A percentile compares a stretch with the other conserved stretches of the same genome.
Evolutionary conservation across 2,329 filamentous ascomycete species (phyloP).

Genomic region (Calonectria pauciramosa): DNA sequence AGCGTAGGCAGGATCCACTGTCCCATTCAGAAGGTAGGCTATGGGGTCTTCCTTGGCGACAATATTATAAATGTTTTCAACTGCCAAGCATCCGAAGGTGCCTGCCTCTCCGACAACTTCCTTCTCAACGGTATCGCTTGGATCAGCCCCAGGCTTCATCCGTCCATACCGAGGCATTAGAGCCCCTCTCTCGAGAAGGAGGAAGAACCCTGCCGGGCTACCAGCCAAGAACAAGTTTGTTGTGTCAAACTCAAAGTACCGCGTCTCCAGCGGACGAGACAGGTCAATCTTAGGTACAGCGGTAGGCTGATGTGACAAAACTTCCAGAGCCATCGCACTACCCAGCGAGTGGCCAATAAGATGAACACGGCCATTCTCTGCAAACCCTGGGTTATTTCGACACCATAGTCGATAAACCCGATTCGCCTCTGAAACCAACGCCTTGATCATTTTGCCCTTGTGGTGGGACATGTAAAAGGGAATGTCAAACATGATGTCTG

Average conservation of each 20-base stretch:
- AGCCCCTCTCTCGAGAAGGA: slow-evolving; percentile 81
- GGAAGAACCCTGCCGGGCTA: slow-evolving; percentile 92
- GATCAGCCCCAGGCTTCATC: slow-evolving; percentile 80
- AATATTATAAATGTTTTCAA: slow-evolving; percentile 97
- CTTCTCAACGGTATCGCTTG: slow-evolving; percentile 67
- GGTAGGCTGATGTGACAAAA: slow-evolving; percentile 91
- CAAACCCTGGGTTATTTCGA: slow-evolving; percentile 89
- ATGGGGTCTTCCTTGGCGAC: slow-evolving; percentile 81
- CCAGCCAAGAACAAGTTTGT: slow-evolving; percentile 90
- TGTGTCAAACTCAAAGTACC: slow-evolving; percentile 91
- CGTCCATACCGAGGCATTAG: slow-evolving; percentile 83
- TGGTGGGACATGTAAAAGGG: slow-evolving; percentile 98
- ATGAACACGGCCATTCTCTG: slow-evolving; percentile 85
- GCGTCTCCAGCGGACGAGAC: slow-evolving; percentile 58
- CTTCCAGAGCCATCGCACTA: slow-evolving; percentile 93
- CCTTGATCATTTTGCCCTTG: slow-evolving; percentile 93
- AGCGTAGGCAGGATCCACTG: slow-evolving; percentile 86
- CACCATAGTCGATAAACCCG: slow-evolving; percentile 97
- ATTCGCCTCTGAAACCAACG: slow-evolving; percentile 91
- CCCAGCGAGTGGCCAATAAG: slow-evolving; percentile 94
- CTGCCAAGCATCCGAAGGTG: slow-evolving; percentile 88
- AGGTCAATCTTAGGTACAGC: slow-evolving; percentile 67
- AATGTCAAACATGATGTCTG: slow-evolving; percentile 98
- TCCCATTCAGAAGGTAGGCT: slow-evolving; percentile 91
- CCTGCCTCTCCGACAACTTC: slow-evolving; percentile 83